phyloP scores from a whole-genome alignment of 2,329 filamentous ascomycete genomes.

The Fusarium cyanostomum region DNA sequence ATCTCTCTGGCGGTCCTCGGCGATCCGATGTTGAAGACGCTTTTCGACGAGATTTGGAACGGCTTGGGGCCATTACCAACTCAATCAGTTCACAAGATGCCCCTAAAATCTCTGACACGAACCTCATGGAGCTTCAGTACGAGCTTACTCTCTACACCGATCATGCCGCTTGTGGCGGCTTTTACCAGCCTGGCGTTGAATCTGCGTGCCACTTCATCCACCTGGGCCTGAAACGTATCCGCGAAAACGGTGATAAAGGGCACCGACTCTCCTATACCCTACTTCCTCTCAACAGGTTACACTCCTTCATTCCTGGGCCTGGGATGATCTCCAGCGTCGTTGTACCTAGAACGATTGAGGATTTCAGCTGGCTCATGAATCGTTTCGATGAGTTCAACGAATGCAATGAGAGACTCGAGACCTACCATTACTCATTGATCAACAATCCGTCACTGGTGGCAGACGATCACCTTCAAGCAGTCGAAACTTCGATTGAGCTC shows the following conservation, averaged over 20 bases:
- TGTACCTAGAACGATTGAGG: not conserved
- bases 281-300: slow-evolving; percentile 2
- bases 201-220: slow-evolving; percentile 2
- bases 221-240: not conserved
- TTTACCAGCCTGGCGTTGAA: not conserved
- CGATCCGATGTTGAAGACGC: not conserved
- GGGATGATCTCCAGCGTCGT: accelerated
- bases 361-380: not conserved
- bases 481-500: not conserved
- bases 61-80: not conserved
- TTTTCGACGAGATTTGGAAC: slow-evolving; percentile 6
- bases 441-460: slow-evolving; percentile 2
- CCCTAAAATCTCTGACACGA: not conserved
- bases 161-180: not conserved
- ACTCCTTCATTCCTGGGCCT: not conserved
- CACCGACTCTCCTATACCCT: slow-evolving; percentile 18
- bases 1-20: not conserved
- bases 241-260: not conserved
- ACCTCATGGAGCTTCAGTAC: slow-evolving; percentile 4
- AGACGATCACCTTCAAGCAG: slow-evolving; percentile 1
- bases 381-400: slow-evolving; percentile 14
- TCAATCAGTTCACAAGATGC: not conserved
- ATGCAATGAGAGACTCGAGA: not conserved
- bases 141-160: slow-evolving; percentile 26
- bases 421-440: slow-evolving; percentile 5